Percentiles rank a stretch among this genome's conserved stretches.
These are phyloP conservation scores for Aspergillus pseudoterreus DNA, from an alignment of 2,329 filamentous ascomycete genomes.

Conservation along the genomic window DNA sequence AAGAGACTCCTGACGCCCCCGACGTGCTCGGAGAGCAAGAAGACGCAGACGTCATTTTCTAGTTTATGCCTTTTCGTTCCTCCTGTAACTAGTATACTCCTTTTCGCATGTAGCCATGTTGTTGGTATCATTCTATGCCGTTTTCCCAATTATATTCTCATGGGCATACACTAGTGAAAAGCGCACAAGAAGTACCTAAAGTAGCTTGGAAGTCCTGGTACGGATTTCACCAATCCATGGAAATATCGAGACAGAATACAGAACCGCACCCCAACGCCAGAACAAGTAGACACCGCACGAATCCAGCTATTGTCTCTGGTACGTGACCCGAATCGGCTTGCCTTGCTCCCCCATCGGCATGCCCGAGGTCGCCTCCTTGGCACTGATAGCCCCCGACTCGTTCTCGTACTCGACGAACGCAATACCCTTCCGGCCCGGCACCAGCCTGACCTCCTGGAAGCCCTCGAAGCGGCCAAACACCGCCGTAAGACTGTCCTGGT, in stretches of 20 bases:
- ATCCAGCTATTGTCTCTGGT: constrained; percentile 72
- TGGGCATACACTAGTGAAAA: not conserved
- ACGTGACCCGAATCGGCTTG: constrained; percentile 88
- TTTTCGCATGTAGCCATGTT: constrained; percentile 16
- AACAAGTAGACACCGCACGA: constrained; percentile 19
- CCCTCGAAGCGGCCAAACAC: constrained; percentile 90
- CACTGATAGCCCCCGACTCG: constrained; percentile 82
- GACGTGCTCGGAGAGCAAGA: constrained; percentile 74
- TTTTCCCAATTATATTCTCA: not conserved
- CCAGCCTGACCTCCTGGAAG: constrained; percentile 86
- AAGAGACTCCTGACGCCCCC: constrained; percentile 55
- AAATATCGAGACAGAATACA: not conserved
- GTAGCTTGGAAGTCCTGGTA: not conserved
- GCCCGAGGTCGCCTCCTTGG: constrained; percentile 88
- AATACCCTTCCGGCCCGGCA: constrained; percentile 81
- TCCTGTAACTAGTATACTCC: constrained; percentile 19
- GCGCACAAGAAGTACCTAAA: not conserved
- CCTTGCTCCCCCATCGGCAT: constrained; percentile 72
- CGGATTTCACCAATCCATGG: not conserved
- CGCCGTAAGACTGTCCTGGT: constrained; percentile 70
- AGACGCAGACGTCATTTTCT: constrained; percentile 86
- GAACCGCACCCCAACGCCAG: constrained; percentile 27
- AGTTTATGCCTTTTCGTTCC: constrained; percentile 12
- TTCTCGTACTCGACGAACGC: constrained; percentile 96
- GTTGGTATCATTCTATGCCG: constrained; percentile 10